A percentile compares a stretch with the other conserved stretches of the same genome.
Evolutionary conservation across 495 filamentous ascomycete species (phyloP).

Genomic region (Immersiella caudata): DNA sequence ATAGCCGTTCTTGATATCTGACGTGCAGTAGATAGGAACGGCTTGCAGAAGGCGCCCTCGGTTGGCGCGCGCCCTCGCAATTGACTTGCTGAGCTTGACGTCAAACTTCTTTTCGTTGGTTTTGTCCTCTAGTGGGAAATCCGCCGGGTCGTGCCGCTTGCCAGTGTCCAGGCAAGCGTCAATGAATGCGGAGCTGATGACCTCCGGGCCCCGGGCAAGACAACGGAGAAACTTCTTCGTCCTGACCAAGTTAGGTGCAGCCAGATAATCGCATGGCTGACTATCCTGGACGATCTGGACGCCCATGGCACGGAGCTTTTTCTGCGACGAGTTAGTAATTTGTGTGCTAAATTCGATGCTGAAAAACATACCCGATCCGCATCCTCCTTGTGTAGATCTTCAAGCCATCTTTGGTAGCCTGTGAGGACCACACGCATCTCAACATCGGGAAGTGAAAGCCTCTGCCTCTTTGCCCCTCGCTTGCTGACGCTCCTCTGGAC

Average conservation of each 20-base stretch:
- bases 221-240: conserved; percentile 92
- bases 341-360: background rate
- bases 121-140: conserved; percentile 69
- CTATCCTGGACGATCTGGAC: conserved; percentile 77
- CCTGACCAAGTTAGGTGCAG: conserved; percentile 80
- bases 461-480: conserved; percentile 61
- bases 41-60: conserved; percentile 70
- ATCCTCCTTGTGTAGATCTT: conserved; percentile 68
- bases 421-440: conserved; percentile 75
- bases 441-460: conserved; percentile 60
- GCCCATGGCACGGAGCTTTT: conserved; percentile 79
- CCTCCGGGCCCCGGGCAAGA: conserved; percentile 72
- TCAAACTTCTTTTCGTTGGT: conserved; percentile 69
- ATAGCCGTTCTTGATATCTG: conserved; percentile 73
- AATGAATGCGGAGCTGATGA: conserved; percentile 78
- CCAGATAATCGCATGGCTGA: conserved; percentile 78
- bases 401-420: conserved; percentile 76
- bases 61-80: conserved; percentile 72
- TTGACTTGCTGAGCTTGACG: conserved; percentile 66
- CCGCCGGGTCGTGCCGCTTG: conserved; percentile 56
- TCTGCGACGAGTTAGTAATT: conserved; percentile 53
- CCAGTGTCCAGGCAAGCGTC: conserved; percentile 67
- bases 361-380: conserved; percentile 69
- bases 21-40: conserved; percentile 78
- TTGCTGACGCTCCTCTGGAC: conserved; percentile 45